Base-by-base conservation (phyloP, 768 basidiomycete genomes). In the Paxillus involutus region DNA sequence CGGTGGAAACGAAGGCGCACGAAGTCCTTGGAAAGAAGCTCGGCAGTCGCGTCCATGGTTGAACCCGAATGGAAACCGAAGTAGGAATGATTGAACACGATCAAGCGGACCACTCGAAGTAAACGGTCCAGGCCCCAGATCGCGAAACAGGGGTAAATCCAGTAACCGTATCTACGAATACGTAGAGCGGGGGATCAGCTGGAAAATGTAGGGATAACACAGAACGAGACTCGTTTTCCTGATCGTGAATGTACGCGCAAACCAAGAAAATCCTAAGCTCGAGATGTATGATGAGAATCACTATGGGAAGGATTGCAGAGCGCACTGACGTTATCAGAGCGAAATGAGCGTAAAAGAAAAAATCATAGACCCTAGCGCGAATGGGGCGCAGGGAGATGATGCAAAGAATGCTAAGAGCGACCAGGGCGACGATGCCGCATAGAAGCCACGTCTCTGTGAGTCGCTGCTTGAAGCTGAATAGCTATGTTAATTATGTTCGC, bases 101-200 rank as follows among this genome's bases (percentile, higher is more conserved):
- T 55, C 21, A 80, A 60, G 35, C 80, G 77, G 16, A 73, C 29
- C 16, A 73, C 16, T 21, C 81, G 78, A 36, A 81, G 54, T 48
- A 73, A 51, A 49, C 79, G 73, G 59, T 84, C 83, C 24, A 82
- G 49, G 5, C 73, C 80, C 82, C 81, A 83, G 52, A 84, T 58
- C 45, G 78, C 46, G 60, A 84, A 71, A 2, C 75, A 64, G 0
- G 81, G 80, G 75, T 77, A 82, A 35, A 80, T 61, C 56, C 73
- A 77, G 10, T 53, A 39, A n/a, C 60, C 40, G 45, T 55, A 50
- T 11, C 68, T 69, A 26, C 4, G 32, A 21, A 33, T 2, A 26
- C 26, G 26, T 36, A 3, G 75, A 65, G 1, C 80, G 79, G 74
- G 77, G 80, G 35, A 80, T 55, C 72, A 76, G 12, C 4, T 46